Evolutionary conservation across 192 early-diverging fungal genomes (phyloP), one percentile per base, ranked within the genome.

Genomic region (Coemansia sp.): DNA sequence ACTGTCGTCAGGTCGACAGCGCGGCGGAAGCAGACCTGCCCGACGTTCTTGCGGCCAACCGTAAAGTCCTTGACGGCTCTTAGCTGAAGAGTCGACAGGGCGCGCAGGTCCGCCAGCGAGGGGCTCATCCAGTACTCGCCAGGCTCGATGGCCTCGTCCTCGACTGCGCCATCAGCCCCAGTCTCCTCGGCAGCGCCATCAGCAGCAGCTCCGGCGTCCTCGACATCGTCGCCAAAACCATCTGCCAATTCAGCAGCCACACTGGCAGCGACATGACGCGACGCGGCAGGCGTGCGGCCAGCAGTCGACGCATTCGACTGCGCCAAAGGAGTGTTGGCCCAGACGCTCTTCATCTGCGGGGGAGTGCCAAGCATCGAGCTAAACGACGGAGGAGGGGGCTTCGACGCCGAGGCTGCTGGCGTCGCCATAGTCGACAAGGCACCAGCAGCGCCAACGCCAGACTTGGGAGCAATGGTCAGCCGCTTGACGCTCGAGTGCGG

Each of bases 1-100:
- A 79, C 75, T 0, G 83, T 72, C 8, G 86, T 89, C 33, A 99
- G 87, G 67, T 99, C 92, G 0, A 99, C 97, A 8, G 93, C 88
- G 50, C 90, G 77, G 22, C 89, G 74, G 73, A 96, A 99, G 40
- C 71, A 70, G 44, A 99, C 89, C 64, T 87, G 84, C 9, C 97
- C 98, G 52, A 90, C 83, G 15, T 85, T 90, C 1, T 74, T 71
- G 39, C 91, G 77, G 0, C 89, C 88, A 3, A 98, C 89, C 7
- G 79, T 87, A 73, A 98, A 95, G 60, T 90, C 82, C n/a, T 85
- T 73, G 16, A 98, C 93, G 2, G 75, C 62, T 13, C 86, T 84
- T 16, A 98, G 84, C 63, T 95, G 86, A 3, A 87, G 87, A 29
- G 85, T 87, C 5, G 86, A 74, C 90, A 95, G 86, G 20, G 77